Evolutionary conservation across 2,329 filamentous ascomycete genomes (phyloP).

Genomic region (Colletotrichum caudatum): DNA sequence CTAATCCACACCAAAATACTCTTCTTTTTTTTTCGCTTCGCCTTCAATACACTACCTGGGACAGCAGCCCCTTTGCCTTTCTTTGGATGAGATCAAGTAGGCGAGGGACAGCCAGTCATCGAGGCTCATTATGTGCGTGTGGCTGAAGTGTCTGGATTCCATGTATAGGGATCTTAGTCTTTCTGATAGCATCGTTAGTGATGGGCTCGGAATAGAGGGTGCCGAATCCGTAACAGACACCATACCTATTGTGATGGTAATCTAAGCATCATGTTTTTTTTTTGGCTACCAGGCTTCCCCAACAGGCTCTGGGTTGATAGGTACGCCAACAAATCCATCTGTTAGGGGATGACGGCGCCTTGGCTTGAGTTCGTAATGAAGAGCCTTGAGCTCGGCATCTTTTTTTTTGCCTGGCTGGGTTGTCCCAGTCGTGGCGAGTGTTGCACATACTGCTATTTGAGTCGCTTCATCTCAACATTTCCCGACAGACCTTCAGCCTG

Average conservation of each 20-base stretch:
- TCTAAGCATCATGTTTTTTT: neutral
- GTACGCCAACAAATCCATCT: neutral
- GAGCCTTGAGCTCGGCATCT: neutral
- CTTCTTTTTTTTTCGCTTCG: neutral
- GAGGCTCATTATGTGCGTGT: neutral
- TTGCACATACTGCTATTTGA: neutral
- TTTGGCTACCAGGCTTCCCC: neutral
- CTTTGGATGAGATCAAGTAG: neutral
- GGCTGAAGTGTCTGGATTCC: neutral
- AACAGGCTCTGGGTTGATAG: neutral
- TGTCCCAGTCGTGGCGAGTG: neutral
- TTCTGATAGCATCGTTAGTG: neutral
- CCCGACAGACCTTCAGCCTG: constrained; percentile 77
- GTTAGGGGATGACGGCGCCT: neutral
- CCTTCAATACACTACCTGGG: neutral
- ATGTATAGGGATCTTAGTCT: neutral
- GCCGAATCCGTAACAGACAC: neutral
- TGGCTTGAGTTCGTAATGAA: neutral
- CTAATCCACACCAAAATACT: neutral
- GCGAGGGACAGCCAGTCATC: neutral
- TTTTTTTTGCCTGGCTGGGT: neutral
- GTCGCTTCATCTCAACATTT: constrained; percentile 52
- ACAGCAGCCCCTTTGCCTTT: neutral
- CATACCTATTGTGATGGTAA: neutral
- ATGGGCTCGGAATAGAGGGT: neutral